Evolutionary conservation across 1,284 basidiomycete species (phyloP).

Genomic region (Tilletia horrida): DNA sequence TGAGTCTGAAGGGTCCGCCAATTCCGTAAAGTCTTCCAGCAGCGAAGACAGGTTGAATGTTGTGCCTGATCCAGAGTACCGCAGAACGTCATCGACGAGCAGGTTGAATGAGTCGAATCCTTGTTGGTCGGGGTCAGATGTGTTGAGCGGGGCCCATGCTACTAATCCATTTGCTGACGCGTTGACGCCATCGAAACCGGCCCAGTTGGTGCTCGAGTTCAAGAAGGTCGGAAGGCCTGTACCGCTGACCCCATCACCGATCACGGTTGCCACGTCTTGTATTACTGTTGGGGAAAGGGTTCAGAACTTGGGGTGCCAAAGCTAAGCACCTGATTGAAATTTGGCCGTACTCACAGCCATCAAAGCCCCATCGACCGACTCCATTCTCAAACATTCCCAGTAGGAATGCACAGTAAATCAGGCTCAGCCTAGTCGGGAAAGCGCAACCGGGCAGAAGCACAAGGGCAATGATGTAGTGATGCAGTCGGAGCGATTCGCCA

Average conservation of each 20-base stretch:
- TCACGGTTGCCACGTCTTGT: slow-evolving; percentile 72
- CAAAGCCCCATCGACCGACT: slow-evolving; percentile 42
- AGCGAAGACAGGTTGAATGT: slow-evolving; percentile 35
- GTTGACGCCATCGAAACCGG: slow-evolving; percentile 10
- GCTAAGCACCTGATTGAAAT: background rate
- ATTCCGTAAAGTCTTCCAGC: slow-evolving; percentile 1
- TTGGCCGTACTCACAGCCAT: slow-evolving; percentile 10
- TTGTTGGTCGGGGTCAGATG: slow-evolving; percentile 13
- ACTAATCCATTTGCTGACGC: slow-evolving; percentile 17
- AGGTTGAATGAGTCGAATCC: slow-evolving; percentile 67
- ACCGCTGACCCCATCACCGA: slow-evolving; percentile 69
- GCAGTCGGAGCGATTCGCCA: slow-evolving; percentile 53
- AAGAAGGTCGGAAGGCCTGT: slow-evolving; percentile 69
- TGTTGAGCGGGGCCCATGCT: slow-evolving; percentile 17
- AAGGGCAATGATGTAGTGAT: slow-evolving; percentile 68
- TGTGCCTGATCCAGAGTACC: slow-evolving; percentile 66
- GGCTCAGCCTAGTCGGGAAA: slow-evolving; percentile 74
- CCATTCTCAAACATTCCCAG: slow-evolving; percentile 69
- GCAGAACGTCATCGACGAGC: slow-evolving; percentile 78
- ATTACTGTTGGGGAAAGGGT: slow-evolving; percentile 59
- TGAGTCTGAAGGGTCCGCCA: background rate
- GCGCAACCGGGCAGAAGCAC: slow-evolving; percentile 72
- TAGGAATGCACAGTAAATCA: slow-evolving; percentile 74
- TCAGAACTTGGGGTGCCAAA: background rate
- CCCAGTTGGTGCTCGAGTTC: slow-evolving; percentile 65